Evolutionary conservation across 164 flowering plant genomes (phyloP).

Genomic region (Cinnamomum micranthum): DNA sequence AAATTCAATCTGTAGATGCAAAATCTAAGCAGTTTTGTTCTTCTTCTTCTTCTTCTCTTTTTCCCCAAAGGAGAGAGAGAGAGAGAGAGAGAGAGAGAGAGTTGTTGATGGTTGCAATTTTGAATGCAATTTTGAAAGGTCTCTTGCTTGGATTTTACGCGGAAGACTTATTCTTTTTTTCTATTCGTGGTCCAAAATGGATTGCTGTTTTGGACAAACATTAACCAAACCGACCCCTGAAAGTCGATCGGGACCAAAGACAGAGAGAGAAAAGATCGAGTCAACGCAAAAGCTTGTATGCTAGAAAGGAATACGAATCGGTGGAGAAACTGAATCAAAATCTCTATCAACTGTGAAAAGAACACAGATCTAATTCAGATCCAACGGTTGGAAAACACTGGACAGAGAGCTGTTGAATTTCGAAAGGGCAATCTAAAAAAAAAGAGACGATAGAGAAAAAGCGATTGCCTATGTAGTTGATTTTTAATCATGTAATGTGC

Average conservation of each 20-base stretch:
- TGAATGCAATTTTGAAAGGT: too few species aligned
- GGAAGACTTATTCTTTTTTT: background rate
- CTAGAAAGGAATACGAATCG: background rate
- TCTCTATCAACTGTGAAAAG: background rate
- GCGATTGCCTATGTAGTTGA: background rate
- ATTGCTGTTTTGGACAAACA: background rate
- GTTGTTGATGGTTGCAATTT: background rate
- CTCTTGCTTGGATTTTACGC: slow-evolving; percentile 1
- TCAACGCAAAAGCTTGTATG: background rate
- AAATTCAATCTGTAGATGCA: too few species aligned
- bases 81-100: background rate
- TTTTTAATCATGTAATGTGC: background rate
- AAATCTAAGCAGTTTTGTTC: too few species aligned
- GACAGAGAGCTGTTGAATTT: background rate
- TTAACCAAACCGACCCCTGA: background rate
- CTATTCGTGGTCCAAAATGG: background rate
- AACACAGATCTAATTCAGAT: background rate
- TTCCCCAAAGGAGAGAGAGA: background rate
- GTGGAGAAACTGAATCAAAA: background rate
- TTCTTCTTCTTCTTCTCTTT: background rate
- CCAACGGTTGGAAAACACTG: background rate
- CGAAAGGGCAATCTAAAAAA: background rate
- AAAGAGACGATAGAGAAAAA: background rate
- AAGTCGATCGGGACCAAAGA: background rate
- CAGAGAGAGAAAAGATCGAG: background rate